Evolutionary conservation across 371 early-diverging fungal species (phyloP), one percentile per base, ranked within the genome.

Genomic region (Choanephora cucurbitarum): DNA sequence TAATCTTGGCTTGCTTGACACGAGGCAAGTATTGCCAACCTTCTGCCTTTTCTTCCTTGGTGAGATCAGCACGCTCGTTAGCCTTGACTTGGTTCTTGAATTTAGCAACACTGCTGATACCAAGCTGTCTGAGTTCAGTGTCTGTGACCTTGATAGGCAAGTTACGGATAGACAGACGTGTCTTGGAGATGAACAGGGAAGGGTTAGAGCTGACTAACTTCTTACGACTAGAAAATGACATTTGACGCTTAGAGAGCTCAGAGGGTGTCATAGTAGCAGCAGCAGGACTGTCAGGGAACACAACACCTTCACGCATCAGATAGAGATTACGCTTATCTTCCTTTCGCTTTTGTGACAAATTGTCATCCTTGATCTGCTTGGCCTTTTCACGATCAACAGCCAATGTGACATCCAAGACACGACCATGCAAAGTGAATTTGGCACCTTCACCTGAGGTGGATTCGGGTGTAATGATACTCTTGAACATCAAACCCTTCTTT

Each of bases 81-180:
- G 61, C 77, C 67, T 85, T 81, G 53, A 90, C 90, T 58, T 94
- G 91, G 19, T 85, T 81, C 81, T 93, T 93, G 70, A 95, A 95
- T 52, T 88, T 84, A 48, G 75, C 59, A 18, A 91, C 77, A 4
- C 90, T 82, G 17, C 78, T 67, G n/a, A 80, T 64, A 37, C 83
- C 92, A 6, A 89, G 70, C 23, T 77, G 70, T 50, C 82, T 85
- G 45, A 95, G 69, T 5, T 76, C 81, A 11, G 67, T 66, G 34
- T 95, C 96, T 57, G 83, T 88, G n/a, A 92, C 77, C 34, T 77
- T 75, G 34, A 84, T 59, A 1, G 89, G 91, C 44, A 97, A 61
- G 66, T 92, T 92, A 52, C 97, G 84, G 22, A 97, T 78, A 9
- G 92, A 87, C 23, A 97, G 82, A 60, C 98, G 86, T 1, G 93